A percentile compares a stretch with the other conserved stretches of the same genome.
These are phyloP conservation scores for Dendrocalamus latiflorus DNA, from an alignment of 202 grass and related monocot genomes.

Conservation along the genomic window DNA sequence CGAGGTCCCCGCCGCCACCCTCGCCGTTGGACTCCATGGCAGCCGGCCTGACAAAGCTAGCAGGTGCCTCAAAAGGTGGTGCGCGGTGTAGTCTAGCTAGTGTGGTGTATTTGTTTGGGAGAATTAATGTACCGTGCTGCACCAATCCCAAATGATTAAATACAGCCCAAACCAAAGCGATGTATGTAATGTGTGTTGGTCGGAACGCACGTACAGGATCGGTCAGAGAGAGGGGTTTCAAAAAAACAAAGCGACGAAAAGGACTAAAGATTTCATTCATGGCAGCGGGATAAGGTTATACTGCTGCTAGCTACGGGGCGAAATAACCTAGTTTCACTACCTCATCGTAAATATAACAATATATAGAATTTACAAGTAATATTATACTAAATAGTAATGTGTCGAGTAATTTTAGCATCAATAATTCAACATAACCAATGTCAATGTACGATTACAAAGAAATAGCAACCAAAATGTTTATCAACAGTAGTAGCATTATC, in stretches of 20 bases:
- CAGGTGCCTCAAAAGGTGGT: background rate
- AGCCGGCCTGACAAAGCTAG: background rate
- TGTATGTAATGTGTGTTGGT: slow-evolving; percentile 3
- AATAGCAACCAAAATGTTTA: too few species aligned
- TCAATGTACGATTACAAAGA: too few species aligned
- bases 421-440: too few species aligned
- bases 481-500: too few species aligned
- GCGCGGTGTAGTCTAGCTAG: background rate
- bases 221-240: background rate
- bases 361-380: too few species aligned
- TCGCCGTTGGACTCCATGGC: slow-evolving; percentile 42
- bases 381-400: too few species aligned
- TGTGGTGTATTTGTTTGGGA: background rate
- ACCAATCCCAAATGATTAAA: background rate
- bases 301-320: too few species aligned
- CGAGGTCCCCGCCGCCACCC: slow-evolving; percentile 31
- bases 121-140: slow-evolving; percentile 14
- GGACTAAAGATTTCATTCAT: slow-evolving; percentile 36
- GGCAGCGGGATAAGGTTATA: too few species aligned
- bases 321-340: too few species aligned
- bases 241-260: slow-evolving; percentile 7
- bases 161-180: background rate
- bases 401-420: too few species aligned
- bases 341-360: too few species aligned
- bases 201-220: background rate